These are phyloP conservation scores for Rhodotorula diobovata DNA, from an alignment of 768 basidiomycete species.

Conservation along the genomic window DNA sequence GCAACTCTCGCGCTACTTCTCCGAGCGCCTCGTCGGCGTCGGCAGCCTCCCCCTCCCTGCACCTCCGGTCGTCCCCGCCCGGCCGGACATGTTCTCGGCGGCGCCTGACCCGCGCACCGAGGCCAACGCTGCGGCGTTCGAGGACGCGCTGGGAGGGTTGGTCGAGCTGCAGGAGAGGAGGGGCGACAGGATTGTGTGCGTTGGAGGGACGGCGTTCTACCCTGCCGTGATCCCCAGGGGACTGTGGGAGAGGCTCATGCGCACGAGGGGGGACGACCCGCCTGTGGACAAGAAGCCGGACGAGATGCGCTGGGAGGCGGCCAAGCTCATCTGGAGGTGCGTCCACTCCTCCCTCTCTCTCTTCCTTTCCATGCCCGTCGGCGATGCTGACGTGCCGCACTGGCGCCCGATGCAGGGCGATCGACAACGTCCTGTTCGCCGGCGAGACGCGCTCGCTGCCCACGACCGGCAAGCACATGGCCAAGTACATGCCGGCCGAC, in stretches of 20 bases:
- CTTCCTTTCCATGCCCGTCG: not conserved
- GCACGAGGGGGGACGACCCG: constrained; percentile 6
- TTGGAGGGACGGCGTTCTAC: not conserved
- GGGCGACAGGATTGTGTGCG: not conserved
- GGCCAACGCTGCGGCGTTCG: not conserved
- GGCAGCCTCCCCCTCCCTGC: not conserved
- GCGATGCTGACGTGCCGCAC: no score
- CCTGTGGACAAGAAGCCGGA: not conserved
- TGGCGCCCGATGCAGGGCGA: not conserved
- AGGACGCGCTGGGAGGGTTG: not conserved
- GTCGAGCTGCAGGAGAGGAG: not conserved
- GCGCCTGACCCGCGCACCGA: not conserved
- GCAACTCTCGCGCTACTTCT: not conserved
- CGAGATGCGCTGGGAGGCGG: not conserved
- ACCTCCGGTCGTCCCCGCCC: not conserved
- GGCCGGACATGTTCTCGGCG: not conserved
- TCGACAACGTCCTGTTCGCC: constrained; percentile 25
- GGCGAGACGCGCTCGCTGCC: constrained; percentile 13
- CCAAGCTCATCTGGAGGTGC: constrained; percentile 19
- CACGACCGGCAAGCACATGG: constrained; percentile 8
- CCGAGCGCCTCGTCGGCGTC: not conserved
- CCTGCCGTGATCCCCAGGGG: not conserved
- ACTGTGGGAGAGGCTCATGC: not conserved
- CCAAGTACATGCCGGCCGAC: constrained; percentile 12
- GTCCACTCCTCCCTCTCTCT: not conserved